phyloP scores from a whole-genome alignment of 176 grass and related monocot genomes.

The Sorghum bicolor region DNA sequence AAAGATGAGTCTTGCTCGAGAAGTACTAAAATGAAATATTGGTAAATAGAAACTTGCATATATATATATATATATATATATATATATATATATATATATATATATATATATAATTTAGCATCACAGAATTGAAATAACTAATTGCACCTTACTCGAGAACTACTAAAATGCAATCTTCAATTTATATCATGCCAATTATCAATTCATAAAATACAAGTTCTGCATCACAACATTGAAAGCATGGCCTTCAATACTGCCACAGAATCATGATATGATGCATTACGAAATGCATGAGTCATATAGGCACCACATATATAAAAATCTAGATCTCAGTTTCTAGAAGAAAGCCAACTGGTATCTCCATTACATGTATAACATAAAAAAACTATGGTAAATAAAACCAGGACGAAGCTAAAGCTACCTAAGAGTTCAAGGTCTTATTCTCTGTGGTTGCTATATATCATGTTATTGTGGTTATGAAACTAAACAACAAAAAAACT shows the following conservation, averaged over 20 bases:
- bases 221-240: not conserved
- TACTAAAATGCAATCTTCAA: not conserved
- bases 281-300: not conserved
- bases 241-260: not conserved
- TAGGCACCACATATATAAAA: not conserved
- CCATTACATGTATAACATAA: not conserved
- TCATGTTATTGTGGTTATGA: not conserved
- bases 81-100: not conserved
- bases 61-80: not conserved
- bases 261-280: not conserved
- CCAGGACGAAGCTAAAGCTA: not conserved
- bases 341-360: not conserved
- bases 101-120: not conserved
- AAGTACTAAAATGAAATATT: not conserved
- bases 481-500: not conserved
- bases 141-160: not conserved
- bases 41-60: not conserved
- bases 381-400: not conserved
- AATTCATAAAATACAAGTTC: not conserved
- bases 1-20: slow-evolving; percentile 1
- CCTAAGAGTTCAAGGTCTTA: not conserved
- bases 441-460: not conserved
- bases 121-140: not conserved
- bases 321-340: not conserved
- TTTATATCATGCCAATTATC: not conserved